phyloP scores from a whole-genome alignment of 345 rosid genomes.

The Arabidopsis suecica region DNA sequence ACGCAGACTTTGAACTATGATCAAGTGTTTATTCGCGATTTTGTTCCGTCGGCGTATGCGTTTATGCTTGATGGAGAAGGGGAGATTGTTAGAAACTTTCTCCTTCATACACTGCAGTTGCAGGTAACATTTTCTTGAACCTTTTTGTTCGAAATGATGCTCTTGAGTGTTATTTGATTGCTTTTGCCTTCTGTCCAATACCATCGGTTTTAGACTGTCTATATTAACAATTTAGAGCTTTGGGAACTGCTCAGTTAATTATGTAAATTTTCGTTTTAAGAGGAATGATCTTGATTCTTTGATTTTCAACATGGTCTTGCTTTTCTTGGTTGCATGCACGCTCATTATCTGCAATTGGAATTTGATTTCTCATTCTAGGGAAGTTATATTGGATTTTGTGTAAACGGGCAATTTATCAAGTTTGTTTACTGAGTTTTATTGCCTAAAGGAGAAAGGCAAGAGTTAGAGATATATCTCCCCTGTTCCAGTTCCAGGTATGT shows the following conservation, averaged over 20 bases:
- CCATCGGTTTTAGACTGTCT: neutral
- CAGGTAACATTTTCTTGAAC: conserved; percentile 60
- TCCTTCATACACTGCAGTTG: conserved; percentile 87
- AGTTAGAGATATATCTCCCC: conserved; percentile 75
- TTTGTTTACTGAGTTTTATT: conserved; percentile 61
- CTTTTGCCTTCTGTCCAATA: neutral
- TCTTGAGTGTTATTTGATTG: conserved; percentile 16
- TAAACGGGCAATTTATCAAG: conserved; percentile 32
- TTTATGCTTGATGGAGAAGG: conserved; percentile 86
- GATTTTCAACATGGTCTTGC: conserved; percentile 2
- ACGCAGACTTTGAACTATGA: conserved; percentile 83
- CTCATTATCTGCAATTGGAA: conserved; percentile 37
- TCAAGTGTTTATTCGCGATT: conserved; percentile 95
- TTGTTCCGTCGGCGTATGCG: conserved; percentile 92
- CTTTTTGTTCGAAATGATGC: neutral
- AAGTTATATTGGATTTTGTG: conserved; percentile 40
- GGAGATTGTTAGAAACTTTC: conserved; percentile 93
- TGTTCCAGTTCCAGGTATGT: conserved; percentile 87
- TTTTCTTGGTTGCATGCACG: conserved; percentile 20
- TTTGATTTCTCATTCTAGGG: conserved; percentile 42
- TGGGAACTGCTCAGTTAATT: conserved; percentile 5
- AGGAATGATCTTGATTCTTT: neutral
- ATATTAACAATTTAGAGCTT: neutral
- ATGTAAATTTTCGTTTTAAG: neutral
- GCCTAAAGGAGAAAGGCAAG: conserved; percentile 76